Evolutionary conservation across 2,329 filamentous ascomycete genomes (phyloP).

Genomic region (Cercospora brassicicola): DNA sequence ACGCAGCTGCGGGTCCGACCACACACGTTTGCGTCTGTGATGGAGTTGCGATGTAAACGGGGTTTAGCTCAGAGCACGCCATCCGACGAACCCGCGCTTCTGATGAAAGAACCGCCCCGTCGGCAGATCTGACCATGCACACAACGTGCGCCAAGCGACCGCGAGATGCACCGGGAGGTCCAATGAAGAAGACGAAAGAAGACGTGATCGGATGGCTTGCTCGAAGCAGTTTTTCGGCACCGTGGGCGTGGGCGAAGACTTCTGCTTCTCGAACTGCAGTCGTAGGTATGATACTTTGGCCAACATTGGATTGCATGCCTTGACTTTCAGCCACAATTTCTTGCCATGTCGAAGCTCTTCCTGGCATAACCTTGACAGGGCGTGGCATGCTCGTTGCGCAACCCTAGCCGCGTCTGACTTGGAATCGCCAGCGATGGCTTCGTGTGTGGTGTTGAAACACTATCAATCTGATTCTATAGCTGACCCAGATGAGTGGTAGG

Average conservation of each 20-base stretch:
- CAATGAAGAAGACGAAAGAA: conserved; percentile 5
- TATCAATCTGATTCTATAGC: background rate
- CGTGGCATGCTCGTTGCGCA: background rate
- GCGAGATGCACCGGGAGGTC: background rate
- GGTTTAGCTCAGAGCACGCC: conserved; percentile 23
- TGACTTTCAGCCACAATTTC: background rate
- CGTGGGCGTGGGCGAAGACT: background rate
- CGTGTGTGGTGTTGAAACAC: background rate
- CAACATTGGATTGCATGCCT: background rate
- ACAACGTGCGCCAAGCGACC: conserved; percentile 19
- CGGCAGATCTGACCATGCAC: conserved; percentile 6
- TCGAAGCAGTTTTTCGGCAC: background rate
- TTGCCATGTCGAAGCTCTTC: background rate
- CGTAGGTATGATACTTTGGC: background rate
- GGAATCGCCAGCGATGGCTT: background rate
- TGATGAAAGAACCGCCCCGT: conserved; percentile 9
- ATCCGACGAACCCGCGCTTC: conserved; percentile 15
- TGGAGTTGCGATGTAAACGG: conserved; percentile 8
- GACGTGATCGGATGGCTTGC: background rate
- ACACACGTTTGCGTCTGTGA: conserved; percentile 5
- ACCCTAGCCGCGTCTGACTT: background rate
- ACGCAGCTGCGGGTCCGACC: conserved; percentile 14
- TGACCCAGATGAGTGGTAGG: background rate
- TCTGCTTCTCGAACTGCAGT: background rate
- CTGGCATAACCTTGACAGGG: background rate